phyloP scores from a whole-genome alignment of 805 yeast genomes.

The Yamadazyma sp. region DNA sequence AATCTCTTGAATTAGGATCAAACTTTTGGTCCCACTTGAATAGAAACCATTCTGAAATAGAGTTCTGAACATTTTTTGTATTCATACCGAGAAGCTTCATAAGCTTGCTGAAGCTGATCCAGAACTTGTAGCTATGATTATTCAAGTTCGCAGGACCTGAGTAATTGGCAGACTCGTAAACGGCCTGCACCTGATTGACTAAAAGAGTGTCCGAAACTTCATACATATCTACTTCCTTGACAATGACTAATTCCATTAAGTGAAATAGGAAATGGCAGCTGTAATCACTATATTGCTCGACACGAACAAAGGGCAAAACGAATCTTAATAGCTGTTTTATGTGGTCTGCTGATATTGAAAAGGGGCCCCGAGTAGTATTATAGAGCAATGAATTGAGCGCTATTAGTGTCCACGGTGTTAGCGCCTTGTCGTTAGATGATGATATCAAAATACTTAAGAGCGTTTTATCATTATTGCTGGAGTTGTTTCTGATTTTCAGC shows the following conservation, averaged over 20 bases:
- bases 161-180: conserved; percentile 54
- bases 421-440: conserved; percentile 2
- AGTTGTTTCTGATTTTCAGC: not conserved
- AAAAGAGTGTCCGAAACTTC: conserved; percentile 37
- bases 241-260: conserved; percentile 3
- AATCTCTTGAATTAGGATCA: conserved; percentile 5
- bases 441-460: conserved; percentile 1
- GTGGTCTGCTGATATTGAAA: not conserved
- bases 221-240: conserved; percentile 1
- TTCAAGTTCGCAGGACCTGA: conserved; percentile 57
- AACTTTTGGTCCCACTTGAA: conserved; percentile 42
- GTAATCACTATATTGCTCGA: conserved; percentile 6
- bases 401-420: conserved; percentile 10
- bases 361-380: conserved; percentile 1
- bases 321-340: conserved; percentile 7
- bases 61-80: conserved; percentile 23
- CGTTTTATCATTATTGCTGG: not conserved
- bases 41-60: conserved; percentile 51
- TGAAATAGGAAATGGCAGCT: conserved; percentile 5
- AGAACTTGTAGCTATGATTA: conserved; percentile 50
- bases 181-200: conserved; percentile 46
- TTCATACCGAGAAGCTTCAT: conserved; percentile 24
- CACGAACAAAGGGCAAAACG: conserved; percentile 10
- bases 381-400: conserved; percentile 11
- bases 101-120: conserved; percentile 34